These are phyloP conservation scores for Candida loeiensis DNA, from an alignment of 805 yeast genomes.

Conservation along the genomic window DNA sequence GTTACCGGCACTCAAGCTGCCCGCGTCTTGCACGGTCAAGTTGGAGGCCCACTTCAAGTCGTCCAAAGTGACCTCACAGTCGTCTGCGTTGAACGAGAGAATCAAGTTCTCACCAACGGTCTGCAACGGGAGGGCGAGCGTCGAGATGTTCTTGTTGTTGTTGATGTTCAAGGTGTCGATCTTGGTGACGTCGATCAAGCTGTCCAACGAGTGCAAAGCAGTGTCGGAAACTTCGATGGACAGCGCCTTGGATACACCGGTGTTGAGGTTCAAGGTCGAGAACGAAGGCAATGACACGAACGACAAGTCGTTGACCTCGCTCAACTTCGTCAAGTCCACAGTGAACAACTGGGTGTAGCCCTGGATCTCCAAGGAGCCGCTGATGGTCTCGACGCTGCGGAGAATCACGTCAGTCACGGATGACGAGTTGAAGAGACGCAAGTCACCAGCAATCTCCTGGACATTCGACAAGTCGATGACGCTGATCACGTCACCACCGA, in stretches of 20 bases:
- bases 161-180: conserved; percentile 36
- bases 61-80: conserved; percentile 31
- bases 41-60: conserved; percentile 40
- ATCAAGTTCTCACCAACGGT: conserved; percentile 34
- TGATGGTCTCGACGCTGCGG: conserved; percentile 26
- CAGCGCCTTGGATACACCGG: conserved; percentile 32
- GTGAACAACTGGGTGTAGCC: conserved; percentile 39
- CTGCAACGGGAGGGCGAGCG: conserved; percentile 32
- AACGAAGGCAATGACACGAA: conserved; percentile 42
- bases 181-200: conserved; percentile 28
- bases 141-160: conserved; percentile 42
- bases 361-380: conserved; percentile 34
- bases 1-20: conserved; percentile 26
- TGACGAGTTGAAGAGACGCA: conserved; percentile 38
- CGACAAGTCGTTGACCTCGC: conserved; percentile 27
- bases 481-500: conserved; percentile 25
- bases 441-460: conserved; percentile 21
- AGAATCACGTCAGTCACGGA: conserved; percentile 33
- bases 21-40: conserved; percentile 42
- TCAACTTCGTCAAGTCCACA: conserved; percentile 33
- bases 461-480: conserved; percentile 21
- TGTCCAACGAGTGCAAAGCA: conserved; percentile 35
- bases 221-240: conserved; percentile 39
- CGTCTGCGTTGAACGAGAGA: conserved; percentile 40
- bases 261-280: conserved; percentile 34